A percentile compares a stretch with the other conserved stretches of the same genome.
phyloP scores from a whole-genome alignment of 192 early-diverging fungal genomes.

The Obelidium mucronatum region DNA sequence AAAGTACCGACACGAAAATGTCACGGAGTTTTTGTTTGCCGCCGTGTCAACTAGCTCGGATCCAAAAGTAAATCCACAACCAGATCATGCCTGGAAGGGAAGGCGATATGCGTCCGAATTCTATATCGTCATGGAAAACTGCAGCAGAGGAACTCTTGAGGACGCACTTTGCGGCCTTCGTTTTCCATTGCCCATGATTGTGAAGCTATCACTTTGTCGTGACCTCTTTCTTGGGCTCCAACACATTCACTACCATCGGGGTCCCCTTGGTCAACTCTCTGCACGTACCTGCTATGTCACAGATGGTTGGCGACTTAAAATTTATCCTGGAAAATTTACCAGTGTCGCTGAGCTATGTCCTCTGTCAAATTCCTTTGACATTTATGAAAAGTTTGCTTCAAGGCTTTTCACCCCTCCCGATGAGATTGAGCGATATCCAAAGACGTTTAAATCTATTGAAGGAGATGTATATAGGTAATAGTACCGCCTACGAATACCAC shows the following conservation, averaged over 20 bases:
- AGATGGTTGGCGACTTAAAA: slow-evolving; percentile 30
- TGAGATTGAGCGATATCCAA: neutral
- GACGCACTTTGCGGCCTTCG: slow-evolving; percentile 17
- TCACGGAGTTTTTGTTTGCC: slow-evolving; percentile 13
- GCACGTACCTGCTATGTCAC: slow-evolving; percentile 16
- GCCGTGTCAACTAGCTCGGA: slow-evolving; percentile 1
- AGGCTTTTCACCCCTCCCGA: slow-evolving; percentile 22
- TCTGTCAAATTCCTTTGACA: neutral
- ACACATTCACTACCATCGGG: slow-evolving; percentile 1
- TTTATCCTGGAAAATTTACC: slow-evolving; percentile 18
- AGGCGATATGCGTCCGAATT: neutral
- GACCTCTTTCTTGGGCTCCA: slow-evolving; percentile 14
- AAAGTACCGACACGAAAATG: slow-evolving; percentile 4
- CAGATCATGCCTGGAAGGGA: neutral
- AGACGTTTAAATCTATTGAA: neutral
- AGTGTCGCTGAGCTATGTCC: neutral
- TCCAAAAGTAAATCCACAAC: neutral
- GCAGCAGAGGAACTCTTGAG: slow-evolving; percentile 25
- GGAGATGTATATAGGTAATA: slow-evolving; percentile 36
- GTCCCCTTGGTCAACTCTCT: slow-evolving; percentile 9
- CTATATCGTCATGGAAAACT: neutral
- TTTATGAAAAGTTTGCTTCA: slow-evolving; percentile 1
- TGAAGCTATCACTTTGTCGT: slow-evolving; percentile 32
- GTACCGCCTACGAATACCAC: neutral
- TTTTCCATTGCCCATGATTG: slow-evolving; percentile 8